Percentiles rank a stretch among this genome's conserved stretches.
Conservation (phyloP, 352 stramenopile genomes). For the Pythium pectinolyticum region DNA sequence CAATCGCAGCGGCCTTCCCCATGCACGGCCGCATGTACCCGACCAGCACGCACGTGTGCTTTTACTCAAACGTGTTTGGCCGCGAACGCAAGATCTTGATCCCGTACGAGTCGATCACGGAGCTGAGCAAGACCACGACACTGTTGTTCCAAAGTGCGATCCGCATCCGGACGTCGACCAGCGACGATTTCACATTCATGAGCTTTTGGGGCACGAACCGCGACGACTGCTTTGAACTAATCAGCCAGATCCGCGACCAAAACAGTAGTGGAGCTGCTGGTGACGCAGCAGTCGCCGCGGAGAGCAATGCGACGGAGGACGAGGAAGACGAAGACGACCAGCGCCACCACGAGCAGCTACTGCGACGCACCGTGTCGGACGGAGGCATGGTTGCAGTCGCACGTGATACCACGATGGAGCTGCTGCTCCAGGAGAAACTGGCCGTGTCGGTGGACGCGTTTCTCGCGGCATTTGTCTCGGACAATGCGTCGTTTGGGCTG, state of each 20-base stretch:
- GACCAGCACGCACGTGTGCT: constrained; percentile 77
- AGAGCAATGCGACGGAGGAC: neutral
- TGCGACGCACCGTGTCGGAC: constrained; percentile 53
- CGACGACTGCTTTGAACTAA: constrained; percentile 78
- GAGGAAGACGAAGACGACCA: constrained; percentile 13
- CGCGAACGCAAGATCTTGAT: constrained; percentile 88
- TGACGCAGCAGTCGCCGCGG: neutral
- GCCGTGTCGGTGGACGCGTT: constrained; percentile 65
- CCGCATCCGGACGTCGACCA: constrained; percentile 53
- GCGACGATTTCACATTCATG: constrained; percentile 80
- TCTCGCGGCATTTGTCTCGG: constrained; percentile 65
- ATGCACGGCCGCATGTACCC: constrained; percentile 90
- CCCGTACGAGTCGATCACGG: constrained; percentile 79
- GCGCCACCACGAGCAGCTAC: constrained; percentile 12
- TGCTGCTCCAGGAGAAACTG: constrained; percentile 62
- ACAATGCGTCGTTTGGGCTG: constrained; percentile 69
- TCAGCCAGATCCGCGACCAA: constrained; percentile 59
- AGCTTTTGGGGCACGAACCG: constrained; percentile 85
- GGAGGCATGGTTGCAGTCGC: constrained; percentile 49
- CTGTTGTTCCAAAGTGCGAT: constrained; percentile 83
- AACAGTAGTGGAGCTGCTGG: constrained; percentile 32
- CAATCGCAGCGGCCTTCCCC: constrained; percentile 70
- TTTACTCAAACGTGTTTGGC: constrained; percentile 88
- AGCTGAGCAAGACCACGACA: constrained; percentile 80
- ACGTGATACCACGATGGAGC: constrained; percentile 77